Conservation (phyloP, 257 asterid genomes). For the Cordia subcordata region DNA sequence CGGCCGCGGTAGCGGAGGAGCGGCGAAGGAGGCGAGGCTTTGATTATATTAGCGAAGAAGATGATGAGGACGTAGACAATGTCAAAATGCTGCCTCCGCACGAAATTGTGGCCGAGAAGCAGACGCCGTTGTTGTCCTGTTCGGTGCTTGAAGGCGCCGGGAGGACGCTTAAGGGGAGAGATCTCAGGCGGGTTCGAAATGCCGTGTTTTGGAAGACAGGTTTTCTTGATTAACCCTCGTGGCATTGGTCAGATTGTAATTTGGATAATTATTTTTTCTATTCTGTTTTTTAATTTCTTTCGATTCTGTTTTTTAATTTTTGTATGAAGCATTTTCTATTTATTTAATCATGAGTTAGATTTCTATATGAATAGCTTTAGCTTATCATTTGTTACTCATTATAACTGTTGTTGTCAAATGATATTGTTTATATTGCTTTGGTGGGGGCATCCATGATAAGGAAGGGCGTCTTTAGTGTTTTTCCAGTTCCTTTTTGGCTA, state of each 20-base stretch:
- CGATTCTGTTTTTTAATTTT: too few relatives aligned
- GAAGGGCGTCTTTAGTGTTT: too few relatives aligned
- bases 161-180: slow-evolving; percentile 77
- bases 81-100: slow-evolving; percentile 56
- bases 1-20: slow-evolving; percentile 32
- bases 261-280: slow-evolving; percentile 1
- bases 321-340: slow-evolving; percentile 2
- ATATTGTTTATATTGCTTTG: too few relatives aligned
- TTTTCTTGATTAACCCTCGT: slow-evolving; percentile 41
- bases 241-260: slow-evolving; percentile 8
- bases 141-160: slow-evolving; percentile 76
- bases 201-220: slow-evolving; percentile 67
- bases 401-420: too few relatives aligned
- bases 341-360: background rate
- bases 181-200: slow-evolving; percentile 69
- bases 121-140: slow-evolving; percentile 46
- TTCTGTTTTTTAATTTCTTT: background rate
- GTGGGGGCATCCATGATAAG: too few relatives aligned
- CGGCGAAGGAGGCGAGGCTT: slow-evolving; percentile 19
- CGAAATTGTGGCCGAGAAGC: slow-evolving; percentile 46
- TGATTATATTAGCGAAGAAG: slow-evolving; percentile 38
- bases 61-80: slow-evolving; percentile 19
- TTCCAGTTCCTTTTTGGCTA: too few relatives aligned
- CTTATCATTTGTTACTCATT: too few relatives aligned
- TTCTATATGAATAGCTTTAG: too few relatives aligned